These are phyloP conservation scores for Lonicera japonica DNA, from an alignment of 129 eudicot species.

Conservation along the genomic window DNA sequence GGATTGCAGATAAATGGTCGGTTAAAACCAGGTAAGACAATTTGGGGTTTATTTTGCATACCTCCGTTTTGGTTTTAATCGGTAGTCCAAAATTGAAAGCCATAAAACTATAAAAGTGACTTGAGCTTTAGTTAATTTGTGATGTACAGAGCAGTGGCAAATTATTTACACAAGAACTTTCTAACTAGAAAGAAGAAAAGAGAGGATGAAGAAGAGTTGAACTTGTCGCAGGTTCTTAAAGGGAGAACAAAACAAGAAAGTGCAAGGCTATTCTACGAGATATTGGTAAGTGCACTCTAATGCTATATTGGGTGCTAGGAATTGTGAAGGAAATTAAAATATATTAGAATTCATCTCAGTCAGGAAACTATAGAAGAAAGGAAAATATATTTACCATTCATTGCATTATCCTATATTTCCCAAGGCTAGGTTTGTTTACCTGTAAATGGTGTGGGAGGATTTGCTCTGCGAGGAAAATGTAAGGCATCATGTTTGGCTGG, in stretches of 20 bases:
- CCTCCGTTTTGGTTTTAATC: neutral
- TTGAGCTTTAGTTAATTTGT: slow-evolving; percentile 2
- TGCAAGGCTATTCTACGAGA: slow-evolving; percentile 69
- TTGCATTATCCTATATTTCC: no score
- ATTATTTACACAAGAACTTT: slow-evolving; percentile 29
- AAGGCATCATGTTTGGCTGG: no score
- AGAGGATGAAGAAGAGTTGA: slow-evolving; percentile 37
- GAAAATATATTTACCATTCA: no score
- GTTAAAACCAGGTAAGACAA: slow-evolving; percentile 54
- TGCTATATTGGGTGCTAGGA: no score
- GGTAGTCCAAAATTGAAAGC: no score
- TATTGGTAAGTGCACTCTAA: slow-evolving; percentile 68
- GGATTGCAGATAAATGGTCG: slow-evolving; percentile 53
- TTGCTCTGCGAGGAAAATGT: no score
- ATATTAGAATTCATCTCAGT: no score
- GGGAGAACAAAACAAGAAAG: slow-evolving; percentile 53
- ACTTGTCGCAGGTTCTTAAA: slow-evolving; percentile 41
- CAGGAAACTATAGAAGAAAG: no score
- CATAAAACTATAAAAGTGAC: neutral
- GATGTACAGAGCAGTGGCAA: slow-evolving; percentile 43
- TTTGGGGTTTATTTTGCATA: neutral
- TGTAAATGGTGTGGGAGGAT: no score
- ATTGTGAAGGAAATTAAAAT: no score
- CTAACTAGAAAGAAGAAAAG: slow-evolving; percentile 25
- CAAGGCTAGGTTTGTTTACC: no score